These are phyloP conservation scores for Gymnopus androsaceus DNA, from an alignment of 1,284 basidiomycete species.

Conservation along the genomic window DNA sequence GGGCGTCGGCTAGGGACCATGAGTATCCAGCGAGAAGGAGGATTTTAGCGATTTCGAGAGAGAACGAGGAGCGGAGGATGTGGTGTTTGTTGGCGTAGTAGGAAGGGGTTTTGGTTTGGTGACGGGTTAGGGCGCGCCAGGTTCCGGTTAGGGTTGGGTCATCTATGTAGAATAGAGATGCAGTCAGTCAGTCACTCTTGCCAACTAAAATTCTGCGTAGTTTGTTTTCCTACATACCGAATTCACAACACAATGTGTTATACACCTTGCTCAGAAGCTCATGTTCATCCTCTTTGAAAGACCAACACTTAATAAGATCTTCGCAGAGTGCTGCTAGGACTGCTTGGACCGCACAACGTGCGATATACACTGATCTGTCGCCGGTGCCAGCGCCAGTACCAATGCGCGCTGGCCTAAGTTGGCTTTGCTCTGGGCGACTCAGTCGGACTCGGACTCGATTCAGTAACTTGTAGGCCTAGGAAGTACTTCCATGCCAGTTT, in stretches of 20 bases:
- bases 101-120: background rate
- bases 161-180: background rate
- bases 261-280: background rate
- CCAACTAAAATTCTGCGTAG: background rate
- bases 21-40: background rate
- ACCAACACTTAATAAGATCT: background rate
- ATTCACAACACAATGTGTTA: background rate
- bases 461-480: background rate
- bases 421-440: too few relatives aligned
- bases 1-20: background rate
- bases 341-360: background rate
- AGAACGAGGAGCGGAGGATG: background rate
- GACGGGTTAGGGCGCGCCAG: background rate
- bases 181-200: background rate
- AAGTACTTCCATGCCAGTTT: background rate
- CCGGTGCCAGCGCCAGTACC: background rate
- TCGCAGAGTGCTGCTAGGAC: background rate
- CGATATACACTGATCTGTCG: background rate
- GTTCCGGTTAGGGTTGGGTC: background rate
- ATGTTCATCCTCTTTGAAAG: conserved; percentile 1
- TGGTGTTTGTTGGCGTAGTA: background rate
- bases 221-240: background rate
- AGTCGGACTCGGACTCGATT: background rate
- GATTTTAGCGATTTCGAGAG: background rate
- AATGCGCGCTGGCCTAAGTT: too few relatives aligned